Evolutionary conservation across 1,139 yeast species (phyloP).

Genomic region (Candida sp.): DNA sequence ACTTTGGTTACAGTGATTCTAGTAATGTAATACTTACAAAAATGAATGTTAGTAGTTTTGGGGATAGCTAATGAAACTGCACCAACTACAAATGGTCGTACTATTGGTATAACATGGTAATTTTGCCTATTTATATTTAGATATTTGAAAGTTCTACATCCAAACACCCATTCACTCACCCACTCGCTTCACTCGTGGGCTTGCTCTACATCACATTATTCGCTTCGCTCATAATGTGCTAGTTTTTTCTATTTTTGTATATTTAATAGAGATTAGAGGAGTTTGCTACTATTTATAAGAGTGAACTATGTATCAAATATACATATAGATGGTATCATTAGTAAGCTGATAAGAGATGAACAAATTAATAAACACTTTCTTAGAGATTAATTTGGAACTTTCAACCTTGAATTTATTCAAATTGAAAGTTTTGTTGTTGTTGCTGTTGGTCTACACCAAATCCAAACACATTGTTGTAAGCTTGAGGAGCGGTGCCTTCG

Average conservation of each 20-base stretch:
- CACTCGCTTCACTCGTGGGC: no score
- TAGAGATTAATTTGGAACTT: background rate
- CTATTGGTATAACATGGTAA: no score
- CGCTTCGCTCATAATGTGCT: no score
- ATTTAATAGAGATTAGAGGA: background rate
- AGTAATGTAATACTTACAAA: no score
- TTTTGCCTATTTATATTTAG: no score
- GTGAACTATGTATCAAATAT: background rate
- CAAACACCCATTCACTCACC: no score
- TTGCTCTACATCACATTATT: no score
- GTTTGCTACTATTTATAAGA: background rate
- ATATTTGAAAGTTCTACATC: no score
- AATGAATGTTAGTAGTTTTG: no score
- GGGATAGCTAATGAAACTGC: no score
- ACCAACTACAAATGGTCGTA: no score
- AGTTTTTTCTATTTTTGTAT: background rate
- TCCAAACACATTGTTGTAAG: slow-evolving; percentile 81
- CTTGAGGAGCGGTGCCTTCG: slow-evolving; percentile 78
- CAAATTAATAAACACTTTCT: background rate
- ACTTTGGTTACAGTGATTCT: no score
- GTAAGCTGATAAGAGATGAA: background rate
- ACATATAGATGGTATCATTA: background rate
- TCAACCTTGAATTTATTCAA: slow-evolving; percentile 18
- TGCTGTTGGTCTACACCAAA: slow-evolving; percentile 64
- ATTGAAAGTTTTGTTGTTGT: slow-evolving; percentile 49